Conservation (phyloP, 345 rosid genomes). For the Acer negundo region DNA sequence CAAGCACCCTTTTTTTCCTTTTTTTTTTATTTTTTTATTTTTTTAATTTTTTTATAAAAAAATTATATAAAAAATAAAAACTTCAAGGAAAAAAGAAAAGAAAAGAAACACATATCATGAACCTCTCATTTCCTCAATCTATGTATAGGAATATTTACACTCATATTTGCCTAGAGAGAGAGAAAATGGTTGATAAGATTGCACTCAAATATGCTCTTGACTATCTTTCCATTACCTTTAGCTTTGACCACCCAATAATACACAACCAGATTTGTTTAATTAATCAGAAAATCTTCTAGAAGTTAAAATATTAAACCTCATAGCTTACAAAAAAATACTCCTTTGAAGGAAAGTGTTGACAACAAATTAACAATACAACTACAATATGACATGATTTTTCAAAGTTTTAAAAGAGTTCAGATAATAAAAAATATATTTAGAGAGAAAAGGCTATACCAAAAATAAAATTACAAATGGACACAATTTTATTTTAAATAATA, state of each 20-base stretch:
- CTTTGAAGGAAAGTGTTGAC: no score
- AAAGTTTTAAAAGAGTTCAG: no score
- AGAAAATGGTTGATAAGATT: conserved; percentile 32
- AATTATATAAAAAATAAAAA: no score
- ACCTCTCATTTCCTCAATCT: neutral
- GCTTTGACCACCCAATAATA: conserved; percentile 40
- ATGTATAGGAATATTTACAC: conserved; percentile 1
- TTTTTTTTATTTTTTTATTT: no score
- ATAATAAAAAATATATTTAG: no score
- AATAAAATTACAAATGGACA: no score
- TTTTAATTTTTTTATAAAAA: no score
- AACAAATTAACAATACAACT: no score
- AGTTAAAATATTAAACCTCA: neutral
- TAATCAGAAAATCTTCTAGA: neutral
- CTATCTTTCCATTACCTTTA: conserved; percentile 34
- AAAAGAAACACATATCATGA: conserved; percentile 15
- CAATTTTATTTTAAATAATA: no score
- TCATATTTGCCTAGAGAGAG: conserved; percentile 7
- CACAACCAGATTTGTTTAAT: neutral
- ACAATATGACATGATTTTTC: no score
- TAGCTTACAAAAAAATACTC: no score
- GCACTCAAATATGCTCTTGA: conserved; percentile 57
- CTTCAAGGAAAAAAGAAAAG: neutral
- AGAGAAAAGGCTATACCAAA: no score
- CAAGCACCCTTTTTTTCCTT: conserved; percentile 22